Percentiles rank a stretch among this genome's conserved stretches.
These are phyloP conservation scores for Eleusine indica DNA, from an alignment of 176 grass and related monocot genomes.

Conservation along the genomic window DNA sequence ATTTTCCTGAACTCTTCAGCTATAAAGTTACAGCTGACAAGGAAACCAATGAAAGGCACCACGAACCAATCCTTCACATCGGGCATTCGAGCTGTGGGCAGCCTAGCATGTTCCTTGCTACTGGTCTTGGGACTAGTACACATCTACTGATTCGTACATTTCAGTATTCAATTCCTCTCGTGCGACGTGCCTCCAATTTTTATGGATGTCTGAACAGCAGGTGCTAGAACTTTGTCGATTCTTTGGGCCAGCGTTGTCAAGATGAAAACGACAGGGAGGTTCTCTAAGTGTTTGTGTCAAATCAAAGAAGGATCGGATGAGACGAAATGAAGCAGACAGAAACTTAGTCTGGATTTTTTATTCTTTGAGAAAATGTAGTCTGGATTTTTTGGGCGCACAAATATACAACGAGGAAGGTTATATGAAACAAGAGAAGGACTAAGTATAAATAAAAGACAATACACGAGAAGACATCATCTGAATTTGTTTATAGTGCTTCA, in stretches of 20 bases:
- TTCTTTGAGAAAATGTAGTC: no score
- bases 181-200: neutral
- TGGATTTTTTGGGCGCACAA: no score
- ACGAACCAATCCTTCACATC: neutral
- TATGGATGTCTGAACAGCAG: neutral
- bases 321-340: neutral
- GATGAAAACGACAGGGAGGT: neutral
- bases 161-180: neutral
- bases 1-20: neutral
- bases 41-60: neutral
- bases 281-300: neutral
- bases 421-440: neutral
- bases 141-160: neutral
- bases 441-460: no score
- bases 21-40: neutral
- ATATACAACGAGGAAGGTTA: neutral
- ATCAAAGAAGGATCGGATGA: neutral
- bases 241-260: neutral
- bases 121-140: neutral
- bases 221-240: neutral
- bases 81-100: neutral
- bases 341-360: neutral
- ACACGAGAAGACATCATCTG: no score
- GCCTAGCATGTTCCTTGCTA: constrained; percentile 1
- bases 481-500: no score